Base-by-base conservation (phyloP, 1,284 basidiomycete genomes). In the Golubevia pallescens region DNA sequence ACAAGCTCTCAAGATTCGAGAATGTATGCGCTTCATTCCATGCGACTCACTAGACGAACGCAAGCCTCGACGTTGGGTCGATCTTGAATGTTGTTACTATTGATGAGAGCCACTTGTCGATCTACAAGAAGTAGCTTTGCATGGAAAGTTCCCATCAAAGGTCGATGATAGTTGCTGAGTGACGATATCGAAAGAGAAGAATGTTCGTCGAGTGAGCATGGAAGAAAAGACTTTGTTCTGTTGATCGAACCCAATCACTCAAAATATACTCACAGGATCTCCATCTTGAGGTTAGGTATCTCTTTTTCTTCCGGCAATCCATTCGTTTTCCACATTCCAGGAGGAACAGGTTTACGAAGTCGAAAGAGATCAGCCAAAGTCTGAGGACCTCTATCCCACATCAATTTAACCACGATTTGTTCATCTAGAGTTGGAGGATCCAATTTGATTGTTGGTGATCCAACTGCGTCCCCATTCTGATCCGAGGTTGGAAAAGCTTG, bases 41-140 rank as follows among this genome's bases (percentile, higher is more conserved):
- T n/a, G n/a, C n/a, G n/a, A n/a, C n/a, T n/a, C n/a, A n/a, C n/a
- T n/a, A n/a, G n/a, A n/a, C n/a, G n/a, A n/a, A n/a, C n/a, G n/a
- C n/a, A 82, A 3, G 79, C 86, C 84, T 92, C 90, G 69, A 91
- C 81, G 74, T 91, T 91, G 6, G 89, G 89, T 21, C 90, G 88
- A 74, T 91, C 89, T 86, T 87, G 72, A 28, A 73, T 71, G 24
- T 75, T 75, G 53, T 75, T 75, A 48, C 51, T 67, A 84, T 92
- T 92, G 71, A 93, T 86, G 63, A 92, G 86, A 0, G 90, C 92
- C 32, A 92, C 88, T 72, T 89, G 90, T 16, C 92, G 88, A 77
- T 93, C 92, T 7, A 93, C 90, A 62, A 93, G 87, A 80, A 92
- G 87, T 70, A 91, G 92, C 81, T 93, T 93, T 56, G 90, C 90